Evolutionary conservation across 2,329 filamentous ascomycete genomes (phyloP).

Genomic region (Passalora sequoiae): DNA sequence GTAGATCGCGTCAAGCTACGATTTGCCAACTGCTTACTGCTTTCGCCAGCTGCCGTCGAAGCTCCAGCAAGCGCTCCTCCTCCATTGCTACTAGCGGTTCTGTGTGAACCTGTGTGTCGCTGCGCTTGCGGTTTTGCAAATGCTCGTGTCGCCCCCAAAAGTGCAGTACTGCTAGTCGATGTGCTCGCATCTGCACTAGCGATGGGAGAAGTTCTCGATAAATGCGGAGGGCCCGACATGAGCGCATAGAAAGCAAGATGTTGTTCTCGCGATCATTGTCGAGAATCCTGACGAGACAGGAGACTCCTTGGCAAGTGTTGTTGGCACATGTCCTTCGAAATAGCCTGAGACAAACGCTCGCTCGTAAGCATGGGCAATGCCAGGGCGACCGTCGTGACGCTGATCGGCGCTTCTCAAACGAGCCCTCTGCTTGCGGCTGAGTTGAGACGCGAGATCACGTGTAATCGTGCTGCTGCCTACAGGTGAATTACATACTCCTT

Average conservation of each 20-base stretch:
- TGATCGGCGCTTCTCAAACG: not conserved
- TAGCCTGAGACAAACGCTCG: not conserved
- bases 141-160: constrained; percentile 46
- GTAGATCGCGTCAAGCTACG: constrained; percentile 15
- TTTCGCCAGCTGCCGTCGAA: constrained; percentile 34
- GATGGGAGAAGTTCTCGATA: constrained; percentile 24
- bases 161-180: constrained; percentile 39
- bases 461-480: too few relatives aligned
- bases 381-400: not conserved
- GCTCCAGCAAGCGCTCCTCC: constrained; percentile 32
- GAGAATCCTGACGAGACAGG: too few relatives aligned
- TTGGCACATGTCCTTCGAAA: too few relatives aligned
- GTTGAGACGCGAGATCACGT: not conserved
- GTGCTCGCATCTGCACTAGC: constrained; percentile 20
- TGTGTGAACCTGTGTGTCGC: constrained; percentile 2
- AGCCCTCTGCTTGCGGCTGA: too few relatives aligned
- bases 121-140: constrained; percentile 40
- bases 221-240: constrained; percentile 20
- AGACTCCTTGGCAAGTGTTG: too few relatives aligned
- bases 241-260: constrained; percentile 32
- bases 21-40: constrained; percentile 16
- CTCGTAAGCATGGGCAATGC: constrained; percentile 3
- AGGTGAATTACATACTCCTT: too few relatives aligned
- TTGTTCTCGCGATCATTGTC: constrained; percentile 25
- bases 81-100: constrained; percentile 11